Percentiles rank a stretch among this genome's conserved stretches.
phyloP scores from a whole-genome alignment of 2,329 filamentous ascomycete genomes.

The Penicillium sclerotigenum region DNA sequence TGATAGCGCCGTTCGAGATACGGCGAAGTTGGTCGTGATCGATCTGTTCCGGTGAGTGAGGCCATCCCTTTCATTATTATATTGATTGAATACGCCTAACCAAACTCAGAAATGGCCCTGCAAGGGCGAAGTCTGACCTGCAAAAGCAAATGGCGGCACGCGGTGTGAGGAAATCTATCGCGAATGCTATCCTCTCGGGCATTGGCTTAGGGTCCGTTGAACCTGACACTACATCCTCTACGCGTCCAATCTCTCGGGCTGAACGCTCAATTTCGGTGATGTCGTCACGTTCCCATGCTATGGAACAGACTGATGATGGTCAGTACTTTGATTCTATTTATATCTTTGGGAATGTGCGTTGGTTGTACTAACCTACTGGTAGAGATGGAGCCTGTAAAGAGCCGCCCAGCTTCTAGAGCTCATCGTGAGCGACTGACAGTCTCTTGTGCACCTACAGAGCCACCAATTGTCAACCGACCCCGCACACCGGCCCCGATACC shows the following conservation, averaged over 20 bases:
- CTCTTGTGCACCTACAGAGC: conserved; percentile 20
- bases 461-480: conserved; percentile 32
- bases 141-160: conserved; percentile 81
- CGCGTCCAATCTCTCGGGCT: conserved; percentile 28
- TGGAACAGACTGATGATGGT: conserved; percentile 24
- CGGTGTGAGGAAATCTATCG: conserved; percentile 83
- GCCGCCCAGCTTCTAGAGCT: conserved; percentile 20
- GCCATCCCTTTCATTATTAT: conserved; percentile 18
- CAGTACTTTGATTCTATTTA: background rate
- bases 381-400: conserved; percentile 22
- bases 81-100: conserved; percentile 6
- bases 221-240: conserved; percentile 22
- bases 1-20: conserved; percentile 80
- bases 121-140: conserved; percentile 80
- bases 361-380: background rate
- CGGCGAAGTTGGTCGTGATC: conserved; percentile 77
- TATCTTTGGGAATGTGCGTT: background rate
- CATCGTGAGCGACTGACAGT: conserved; percentile 19
- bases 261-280: conserved; percentile 34
- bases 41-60: conserved; percentile 72
- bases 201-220: conserved; percentile 53
- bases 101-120: conserved; percentile 64
- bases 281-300: conserved; percentile 28
- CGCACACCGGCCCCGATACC: conserved; percentile 19
- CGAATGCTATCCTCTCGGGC: conserved; percentile 73